Base-by-base conservation (phyloP, 306 rosid genomes). In the Rosa rugosa region DNA sequence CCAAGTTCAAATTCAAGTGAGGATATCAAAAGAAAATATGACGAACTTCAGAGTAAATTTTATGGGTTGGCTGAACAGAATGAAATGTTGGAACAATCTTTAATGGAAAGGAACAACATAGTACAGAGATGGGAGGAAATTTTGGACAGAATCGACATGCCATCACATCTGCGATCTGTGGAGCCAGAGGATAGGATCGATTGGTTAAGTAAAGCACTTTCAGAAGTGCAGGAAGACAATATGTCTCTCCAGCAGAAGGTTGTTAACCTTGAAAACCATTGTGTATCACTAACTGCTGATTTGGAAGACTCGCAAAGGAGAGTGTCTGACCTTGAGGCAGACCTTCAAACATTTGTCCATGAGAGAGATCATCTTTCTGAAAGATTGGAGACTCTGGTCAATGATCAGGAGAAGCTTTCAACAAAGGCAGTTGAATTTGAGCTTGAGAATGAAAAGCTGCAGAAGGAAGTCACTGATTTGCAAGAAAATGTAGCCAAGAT, bases 31-130 rank as follows among this genome's bases (percentile, higher is more conserved):
- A 89, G 84, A 81, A 83, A 81, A 64, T 85, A 84, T 81, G 97
- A 91, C 81, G 99, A 93, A 82, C 89, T 96, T 75, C 96, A 93
- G 83, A 85, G 85, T 73, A 93, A 85, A 82, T 93, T 84, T 78
- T 96, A 90, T 73, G 90, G 86, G 75, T 75, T 96, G 88, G 98
- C 97, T 81, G 99, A 95, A 83, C 99, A 95, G 84, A 95, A 95
- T 87, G 99, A 91, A 89, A 95, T 93, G 98, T 90, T 95, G 72
- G 97, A 95, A 82, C 99, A 93, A 76, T 93, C 99, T 53, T 88
- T 95, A 84, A 87, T 90, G 94, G 97, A 91, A 86, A 91, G 99
- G 82, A 95, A 95, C 84, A 84, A 85, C 80, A 73, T 91, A 50
- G 92, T 93, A 73, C 99, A 91, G 88, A 88, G 90, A 80, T 95